Percentiles rank a stretch among this genome's conserved stretches.
These are phyloP conservation scores for Corchorus capsularis DNA, from an alignment of 345 rosid species.

Conservation along the genomic window DNA sequence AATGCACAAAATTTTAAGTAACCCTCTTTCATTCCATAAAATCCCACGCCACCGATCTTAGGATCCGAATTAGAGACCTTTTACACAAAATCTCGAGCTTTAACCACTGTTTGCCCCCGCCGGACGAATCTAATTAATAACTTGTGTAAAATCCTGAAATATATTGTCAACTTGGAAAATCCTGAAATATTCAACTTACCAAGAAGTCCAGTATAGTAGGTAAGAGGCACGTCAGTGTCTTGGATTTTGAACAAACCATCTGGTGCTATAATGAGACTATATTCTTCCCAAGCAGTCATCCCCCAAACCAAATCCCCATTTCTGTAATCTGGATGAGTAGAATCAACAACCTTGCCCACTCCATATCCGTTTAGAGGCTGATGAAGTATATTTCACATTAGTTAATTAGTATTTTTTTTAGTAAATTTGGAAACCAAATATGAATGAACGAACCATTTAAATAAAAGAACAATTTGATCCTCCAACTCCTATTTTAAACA, in stretches of 20 bases:
- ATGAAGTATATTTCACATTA: not conserved
- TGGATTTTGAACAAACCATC: conserved; percentile 47
- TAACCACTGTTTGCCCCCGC: too few species aligned
- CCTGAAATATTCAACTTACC: conserved; percentile 31
- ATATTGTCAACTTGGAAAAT: not conserved
- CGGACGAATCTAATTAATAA: too few species aligned
- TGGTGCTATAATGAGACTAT: conserved; percentile 39
- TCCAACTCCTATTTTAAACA: too few species aligned
- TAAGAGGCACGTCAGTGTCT: conserved; percentile 55
- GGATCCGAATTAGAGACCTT: too few species aligned
- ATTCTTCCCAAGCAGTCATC: conserved; percentile 65
- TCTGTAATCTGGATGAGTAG: conserved; percentile 45
- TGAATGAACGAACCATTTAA: not conserved
- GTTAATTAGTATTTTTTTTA: not conserved
- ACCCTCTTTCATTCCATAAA: too few species aligned
- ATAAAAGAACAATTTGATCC: not conserved
- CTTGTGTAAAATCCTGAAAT: too few species aligned
- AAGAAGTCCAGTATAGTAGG: conserved; percentile 62
- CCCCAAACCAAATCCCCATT: conserved; percentile 62
- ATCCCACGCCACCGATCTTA: too few species aligned
- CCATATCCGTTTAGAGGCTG: conserved; percentile 59
- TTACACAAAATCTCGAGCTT: too few species aligned
- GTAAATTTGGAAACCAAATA: too few species aligned
- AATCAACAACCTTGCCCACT: conserved; percentile 60
- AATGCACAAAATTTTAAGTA: too few species aligned